Percentiles rank a stretch among this genome's conserved stretches.
Evolutionary conservation across 129 eudicot genomes (phyloP).

Genomic region (Centella asiatica): DNA sequence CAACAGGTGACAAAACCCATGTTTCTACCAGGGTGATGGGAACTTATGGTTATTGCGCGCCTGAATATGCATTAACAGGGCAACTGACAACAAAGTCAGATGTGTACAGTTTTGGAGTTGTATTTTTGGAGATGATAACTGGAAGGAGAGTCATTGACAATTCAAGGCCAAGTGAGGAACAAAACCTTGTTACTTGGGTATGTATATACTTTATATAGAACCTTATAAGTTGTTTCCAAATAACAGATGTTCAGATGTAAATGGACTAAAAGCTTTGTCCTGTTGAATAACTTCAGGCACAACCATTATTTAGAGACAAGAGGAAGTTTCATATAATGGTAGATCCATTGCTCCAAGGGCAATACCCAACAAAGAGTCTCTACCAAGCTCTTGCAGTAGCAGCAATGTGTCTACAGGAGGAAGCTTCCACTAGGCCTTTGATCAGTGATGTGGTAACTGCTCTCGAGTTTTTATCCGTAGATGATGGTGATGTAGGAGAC

Average conservation of each 20-base stretch:
- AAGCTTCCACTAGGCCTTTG: conserved; percentile 56
- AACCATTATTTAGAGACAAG: conserved; percentile 71
- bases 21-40: conserved; percentile 90
- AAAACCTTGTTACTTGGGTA: conserved; percentile 84
- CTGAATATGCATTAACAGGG: conserved; percentile 87
- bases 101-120: conserved; percentile 93
- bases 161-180: conserved; percentile 64
- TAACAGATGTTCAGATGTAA: no score
- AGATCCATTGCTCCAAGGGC: conserved; percentile 56
- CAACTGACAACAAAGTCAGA: conserved; percentile 75
- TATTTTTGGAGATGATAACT: conserved; percentile 79
- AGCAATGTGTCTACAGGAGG: conserved; percentile 89
- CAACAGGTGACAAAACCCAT: conserved; percentile 53
- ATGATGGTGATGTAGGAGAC: conserved; percentile 21
- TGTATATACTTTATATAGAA: no score
- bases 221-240: neutral
- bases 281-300: conserved; percentile 34
- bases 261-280: neutral
- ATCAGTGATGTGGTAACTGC: conserved; percentile 74
- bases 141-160: conserved; percentile 81
- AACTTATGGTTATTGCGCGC: conserved; percentile 92
- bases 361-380: conserved; percentile 50
- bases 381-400: conserved; percentile 76
- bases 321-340: conserved; percentile 52
- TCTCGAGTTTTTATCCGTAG: conserved; percentile 37